Base-by-base conservation (phyloP, 257 asterid genomes). In the Cordia subcordata region DNA sequence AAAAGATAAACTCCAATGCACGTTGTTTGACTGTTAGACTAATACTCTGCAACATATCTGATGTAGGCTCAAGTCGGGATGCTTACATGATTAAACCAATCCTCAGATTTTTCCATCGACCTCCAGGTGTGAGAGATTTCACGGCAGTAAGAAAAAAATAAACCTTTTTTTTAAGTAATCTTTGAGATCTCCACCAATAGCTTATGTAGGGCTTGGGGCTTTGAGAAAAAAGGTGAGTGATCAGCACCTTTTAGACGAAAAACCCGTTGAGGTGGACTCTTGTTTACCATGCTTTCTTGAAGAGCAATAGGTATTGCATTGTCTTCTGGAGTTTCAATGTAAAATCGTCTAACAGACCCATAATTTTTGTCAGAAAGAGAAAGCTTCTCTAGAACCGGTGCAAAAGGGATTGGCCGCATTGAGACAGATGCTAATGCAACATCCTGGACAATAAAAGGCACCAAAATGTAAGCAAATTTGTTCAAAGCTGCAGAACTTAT, bases 151-250 rank as follows among this genome's bases (percentile, higher is more conserved):
- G 6, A 27, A 27, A 1, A 27, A 27, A 27, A 3, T 1, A 27
- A 27, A 27, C 35, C 6, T 6, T 27, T 1, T 3, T 27, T 53
- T 78, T 69, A 77, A 5, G 73, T 75, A 72, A 83, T 83, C 77
- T 65, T 83, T 17, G 97, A 83, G 65, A 93, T 85, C 63, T 93
- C 97, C 21, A 85, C 86, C 58, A 93, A 72, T 49, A 75, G 62
- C 74, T 78, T 93, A 73, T 93, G 97, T 58, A 93, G 70, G 23
- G 94, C 97, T 79, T 86, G 99, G 62, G 99, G 99, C 76, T 86
- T 93, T 3, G 99, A 93, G 82, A 93, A 93, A 72, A 89, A 93
- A 0, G 99, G 99, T 0, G 99, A 85, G 72, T 93, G 99, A 63
- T 93, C 99, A 8, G 96, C 90, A 23, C 96, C 99, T 82, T 77